Evolutionary conservation across 1,284 basidiomycete species (phyloP), one percentile per base, ranked within the genome.

Genomic region (Cerrena zonata): DNA sequence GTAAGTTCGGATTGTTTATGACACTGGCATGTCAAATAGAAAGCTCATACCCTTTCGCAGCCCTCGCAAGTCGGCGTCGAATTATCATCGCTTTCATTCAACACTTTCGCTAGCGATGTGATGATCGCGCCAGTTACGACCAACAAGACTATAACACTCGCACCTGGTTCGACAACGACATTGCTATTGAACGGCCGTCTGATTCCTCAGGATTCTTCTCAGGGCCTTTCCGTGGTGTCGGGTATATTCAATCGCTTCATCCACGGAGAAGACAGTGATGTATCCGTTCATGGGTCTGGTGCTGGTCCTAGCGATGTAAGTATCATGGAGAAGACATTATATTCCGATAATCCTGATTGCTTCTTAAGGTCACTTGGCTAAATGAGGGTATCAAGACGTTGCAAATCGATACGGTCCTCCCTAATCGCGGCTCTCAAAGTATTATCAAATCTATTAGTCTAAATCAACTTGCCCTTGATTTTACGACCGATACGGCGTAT

Each of bases 21-120:
- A n/a, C n/a, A n/a, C n/a, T n/a, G n/a, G n/a, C n/a, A n/a, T n/a
- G n/a, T n/a, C n/a, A 11, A 2, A 5, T 19, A 23, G 47, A 54
- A 24, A 27, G 39, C 22, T 15, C 25, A 19, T 45, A n/a, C n/a
- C 46, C 34, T 42, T 36, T 26, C 27, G 10, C 51, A 84, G 81
- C 87, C 87, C 21, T 84, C 88, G 2, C 86, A 89, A 74, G 84
- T 90, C 41, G 89, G 87, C 49, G 80, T 91, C 11, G 69, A 80
- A 54, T 71, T 89, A 11, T 78, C 75, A 50, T 76, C 76, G 3
- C 76, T 90, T 53, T 77, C 76, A 5, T 87, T 88, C 65, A 72
- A 78, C 50, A 80, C 80, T 11, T 82, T 73, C 56, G 74, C 77
- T 48, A 73, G 75, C 43, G 68, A 72, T 34, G 72, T 76, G 23